Evolutionary conservation across 164 flowering plant genomes (phyloP).

Genomic region (Annona cherimola): DNA sequence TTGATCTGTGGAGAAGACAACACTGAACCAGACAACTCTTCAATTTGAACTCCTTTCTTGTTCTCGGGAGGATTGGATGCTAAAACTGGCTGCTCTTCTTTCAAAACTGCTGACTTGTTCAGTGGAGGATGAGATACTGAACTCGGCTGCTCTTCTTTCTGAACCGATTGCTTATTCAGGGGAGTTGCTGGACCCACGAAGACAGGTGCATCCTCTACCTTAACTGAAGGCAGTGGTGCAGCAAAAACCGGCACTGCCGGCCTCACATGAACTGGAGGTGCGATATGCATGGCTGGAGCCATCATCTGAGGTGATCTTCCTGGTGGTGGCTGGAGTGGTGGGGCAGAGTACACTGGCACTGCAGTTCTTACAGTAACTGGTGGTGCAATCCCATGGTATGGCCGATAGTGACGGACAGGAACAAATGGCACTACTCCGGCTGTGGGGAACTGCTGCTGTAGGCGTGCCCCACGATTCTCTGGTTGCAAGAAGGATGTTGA

Average conservation of each 20-base stretch:
- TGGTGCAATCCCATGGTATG: conserved; percentile 67
- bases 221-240: conserved; percentile 17
- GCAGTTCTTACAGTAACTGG: conserved; percentile 78
- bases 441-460: conserved; percentile 47
- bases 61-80: neutral
- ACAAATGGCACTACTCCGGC: conserved; percentile 65
- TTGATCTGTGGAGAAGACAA: too few relatives aligned
- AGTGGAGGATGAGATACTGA: neutral
- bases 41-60: conserved; percentile 6
- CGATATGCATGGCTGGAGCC: conserved; percentile 24
- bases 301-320: conserved; percentile 27
- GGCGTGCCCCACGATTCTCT: conserved; percentile 32
- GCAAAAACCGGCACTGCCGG: conserved; percentile 34
- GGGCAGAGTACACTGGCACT: conserved; percentile 76
- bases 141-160: neutral
- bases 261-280: conserved; percentile 33
- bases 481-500: conserved; percentile 11
- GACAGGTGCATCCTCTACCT: conserved; percentile 19
- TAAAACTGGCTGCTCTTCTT: conserved; percentile 9
- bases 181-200: conserved; percentile 23
- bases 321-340: conserved; percentile 53
- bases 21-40: conserved; percentile 10
- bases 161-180: conserved; percentile 12
- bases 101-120: conserved; percentile 3
- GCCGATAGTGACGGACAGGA: conserved; percentile 47